Evolutionary conservation across 257 asterid species (phyloP), one percentile per base, ranked within the genome.

Genomic region (Rubia yunnanensis): DNA sequence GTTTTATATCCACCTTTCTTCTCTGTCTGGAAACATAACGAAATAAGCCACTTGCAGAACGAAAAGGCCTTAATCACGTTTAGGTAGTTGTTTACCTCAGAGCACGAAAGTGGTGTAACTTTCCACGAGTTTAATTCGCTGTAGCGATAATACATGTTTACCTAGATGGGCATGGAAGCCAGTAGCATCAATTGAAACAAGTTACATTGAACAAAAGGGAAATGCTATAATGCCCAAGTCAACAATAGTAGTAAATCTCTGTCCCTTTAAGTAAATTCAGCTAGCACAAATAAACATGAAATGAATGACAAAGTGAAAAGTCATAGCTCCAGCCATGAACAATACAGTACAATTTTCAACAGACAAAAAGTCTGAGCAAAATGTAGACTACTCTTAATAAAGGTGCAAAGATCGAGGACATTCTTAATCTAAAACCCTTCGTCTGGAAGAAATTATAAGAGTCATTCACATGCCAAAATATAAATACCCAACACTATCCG

Each of bases 61-160:
- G 68, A 31, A 66, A 39, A 9, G 34, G 32, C 56, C 54, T 46
- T 20, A 52, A 35, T 63, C 26, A 73, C 64, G 63, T 57, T 41
- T 27, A 70, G 35, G 55, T 36, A 28, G 56, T 39, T 53, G 27
- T 65, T 73, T 81, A 94, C 99, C 96, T 86, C 99, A 14, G 99
- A 90, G 82, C 92, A 60, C 70, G 99, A 90, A 72, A 94, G 39
- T 3, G 80, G 76, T 63, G 86, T 54, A 67, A 35, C 80, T 77
- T 83, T 90, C 97, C 96, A 94, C 9, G 91, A 82, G 69, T 82
- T 86, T 27, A 84, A 86, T 78, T 92, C 99, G 72, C 99, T 76
- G 63, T 88, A 92, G 72, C 68, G 84, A 81, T 92, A 82, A 80
- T 89, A 92, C 97, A 94, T 88, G 53, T 91, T 83, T 38, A 94